Evolutionary conservation across 2,329 filamentous ascomycete genomes (phyloP).

Genomic region (Orbilia quercus): DNA sequence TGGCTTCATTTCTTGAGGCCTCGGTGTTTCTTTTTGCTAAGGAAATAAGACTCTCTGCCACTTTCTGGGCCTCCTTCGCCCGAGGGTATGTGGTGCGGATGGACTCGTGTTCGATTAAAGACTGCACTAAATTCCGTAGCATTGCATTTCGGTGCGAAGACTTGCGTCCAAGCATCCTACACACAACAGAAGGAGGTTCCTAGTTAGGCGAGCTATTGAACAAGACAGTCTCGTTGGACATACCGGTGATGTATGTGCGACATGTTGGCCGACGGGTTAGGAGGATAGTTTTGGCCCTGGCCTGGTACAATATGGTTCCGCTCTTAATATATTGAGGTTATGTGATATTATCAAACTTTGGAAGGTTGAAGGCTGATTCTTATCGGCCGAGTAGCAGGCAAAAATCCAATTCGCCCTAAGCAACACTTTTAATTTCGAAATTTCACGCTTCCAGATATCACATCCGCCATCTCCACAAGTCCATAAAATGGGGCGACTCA

Average conservation of each 20-base stretch:
- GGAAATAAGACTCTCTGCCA: constrained; percentile 95
- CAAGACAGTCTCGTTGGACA: neutral
- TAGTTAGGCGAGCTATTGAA: neutral
- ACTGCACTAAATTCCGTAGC: constrained; percentile 94
- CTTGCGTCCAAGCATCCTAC: constrained; percentile 75
- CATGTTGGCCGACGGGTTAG: constrained; percentile 19
- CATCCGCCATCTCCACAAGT: constrained; percentile 4
- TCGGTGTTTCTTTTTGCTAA: constrained; percentile 92
- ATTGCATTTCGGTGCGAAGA: constrained; percentile 91
- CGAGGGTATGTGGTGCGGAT: constrained; percentile 96
- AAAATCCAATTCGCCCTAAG: no score
- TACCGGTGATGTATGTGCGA: constrained; percentile 56
- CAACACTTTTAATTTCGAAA: no score
- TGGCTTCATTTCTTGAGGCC: constrained; percentile 78
- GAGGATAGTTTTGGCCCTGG: constrained; percentile 10
- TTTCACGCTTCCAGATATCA: neutral
- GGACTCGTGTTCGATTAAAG: constrained; percentile 90
- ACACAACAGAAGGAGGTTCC: neutral
- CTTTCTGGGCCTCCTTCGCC: constrained; percentile 92
- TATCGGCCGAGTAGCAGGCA: no score
- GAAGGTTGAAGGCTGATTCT: no score
- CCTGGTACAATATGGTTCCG: neutral
- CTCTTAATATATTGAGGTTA: no score
- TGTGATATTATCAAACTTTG: no score
- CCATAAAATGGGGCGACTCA: constrained; percentile 48